A percentile compares a stretch with the other conserved stretches of the same genome.
phyloP scores from a whole-genome alignment of 345 rosid species.

The Cardamine chenopodiifolia region DNA sequence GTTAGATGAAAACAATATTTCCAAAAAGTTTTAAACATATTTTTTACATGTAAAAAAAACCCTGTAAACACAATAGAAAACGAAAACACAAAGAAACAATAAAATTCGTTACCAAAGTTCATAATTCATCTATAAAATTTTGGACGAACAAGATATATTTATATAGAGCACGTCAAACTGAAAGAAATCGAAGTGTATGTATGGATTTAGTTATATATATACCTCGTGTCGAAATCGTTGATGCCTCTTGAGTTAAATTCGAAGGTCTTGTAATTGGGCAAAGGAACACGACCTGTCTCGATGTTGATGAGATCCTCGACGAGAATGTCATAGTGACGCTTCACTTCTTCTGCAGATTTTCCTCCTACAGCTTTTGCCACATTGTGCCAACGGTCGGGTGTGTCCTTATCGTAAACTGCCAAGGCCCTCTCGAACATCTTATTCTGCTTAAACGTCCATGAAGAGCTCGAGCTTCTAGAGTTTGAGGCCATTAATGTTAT shows the following conservation, averaged over 20 bases:
- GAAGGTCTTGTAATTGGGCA: constrained; percentile 63
- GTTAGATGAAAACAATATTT: not conserved
- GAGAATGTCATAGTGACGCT: constrained; percentile 78
- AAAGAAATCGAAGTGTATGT: not conserved
- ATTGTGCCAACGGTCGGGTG: constrained; percentile 94
- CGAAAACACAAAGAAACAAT: not conserved
- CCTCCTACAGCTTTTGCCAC: constrained; percentile 79
- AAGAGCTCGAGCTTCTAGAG: constrained; percentile 51
- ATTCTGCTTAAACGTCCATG: constrained; percentile 84
- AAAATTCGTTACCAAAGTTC: not conserved
- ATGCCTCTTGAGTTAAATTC: constrained; percentile 45
- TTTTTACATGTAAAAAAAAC: too few species aligned
- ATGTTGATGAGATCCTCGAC: constrained; percentile 74
- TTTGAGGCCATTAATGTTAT: constrained; percentile 55
- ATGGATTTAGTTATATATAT: not conserved
- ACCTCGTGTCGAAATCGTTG: constrained; percentile 52
- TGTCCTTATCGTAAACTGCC: constrained; percentile 81
- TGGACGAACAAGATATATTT: not conserved
- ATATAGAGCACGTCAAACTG: not conserved
- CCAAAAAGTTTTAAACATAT: not conserved
- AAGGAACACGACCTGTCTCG: constrained; percentile 71
- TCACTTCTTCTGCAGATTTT: constrained; percentile 85
- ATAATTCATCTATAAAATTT: not conserved
- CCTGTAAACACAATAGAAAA: not conserved
- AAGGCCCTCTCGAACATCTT: constrained; percentile 89